These are phyloP conservation scores for Penicillium cataractarum DNA, from an alignment of 495 filamentous ascomycete genomes.

Conservation along the genomic window DNA sequence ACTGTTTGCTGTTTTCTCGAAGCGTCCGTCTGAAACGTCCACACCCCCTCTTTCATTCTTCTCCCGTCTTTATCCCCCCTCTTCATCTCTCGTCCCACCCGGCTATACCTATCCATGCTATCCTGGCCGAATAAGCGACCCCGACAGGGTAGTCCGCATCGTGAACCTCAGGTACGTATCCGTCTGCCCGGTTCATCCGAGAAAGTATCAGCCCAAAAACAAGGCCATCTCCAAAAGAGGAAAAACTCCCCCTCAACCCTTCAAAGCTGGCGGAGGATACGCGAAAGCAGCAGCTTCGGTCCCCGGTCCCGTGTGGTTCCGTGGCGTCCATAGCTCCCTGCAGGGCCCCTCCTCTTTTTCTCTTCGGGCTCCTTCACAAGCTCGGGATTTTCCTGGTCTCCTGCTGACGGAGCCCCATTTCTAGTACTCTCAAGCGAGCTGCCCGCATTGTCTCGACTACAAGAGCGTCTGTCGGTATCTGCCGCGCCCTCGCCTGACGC, in stretches of 20 bases:
- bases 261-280: neutral
- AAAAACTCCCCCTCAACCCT: neutral
- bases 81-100: neutral
- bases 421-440: constrained; percentile 17
- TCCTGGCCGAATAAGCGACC: constrained; percentile 25
- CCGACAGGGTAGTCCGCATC: constrained; percentile 17
- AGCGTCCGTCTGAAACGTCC: neutral
- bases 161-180: constrained; percentile 16
- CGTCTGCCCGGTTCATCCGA: neutral
- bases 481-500: constrained; percentile 31
- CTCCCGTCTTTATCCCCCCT: neutral
- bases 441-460: constrained; percentile 40
- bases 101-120: neutral
- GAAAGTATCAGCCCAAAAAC: neutral
- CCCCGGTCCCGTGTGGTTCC: constrained; percentile 11
- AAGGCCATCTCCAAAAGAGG: neutral
- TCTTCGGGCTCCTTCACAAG: neutral
- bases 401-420: constrained; percentile 10
- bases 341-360: constrained; percentile 1
- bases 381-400: neutral
- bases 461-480: constrained; percentile 39
- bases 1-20: no score
- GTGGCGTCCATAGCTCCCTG: constrained; percentile 5
- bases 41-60: neutral
- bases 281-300: neutral